Evolutionary conservation across 1,284 basidiomycete genomes (phyloP), one percentile per base, ranked within the genome.

Genomic region (Coriolopsis trogii): DNA sequence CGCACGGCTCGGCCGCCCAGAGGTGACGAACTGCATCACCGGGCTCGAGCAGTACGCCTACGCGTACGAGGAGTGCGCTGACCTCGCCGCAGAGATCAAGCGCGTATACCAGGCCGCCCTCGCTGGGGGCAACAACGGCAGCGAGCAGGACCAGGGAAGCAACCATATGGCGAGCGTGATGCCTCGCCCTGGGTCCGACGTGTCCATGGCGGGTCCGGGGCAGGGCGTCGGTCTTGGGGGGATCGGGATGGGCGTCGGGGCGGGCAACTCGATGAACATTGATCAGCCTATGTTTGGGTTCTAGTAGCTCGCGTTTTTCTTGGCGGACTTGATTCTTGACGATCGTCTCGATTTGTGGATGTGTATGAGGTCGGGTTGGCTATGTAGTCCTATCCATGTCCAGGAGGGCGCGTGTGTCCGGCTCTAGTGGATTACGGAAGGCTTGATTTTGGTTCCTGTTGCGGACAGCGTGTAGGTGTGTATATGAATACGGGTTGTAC

Each of bases 11-110:
- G 91, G 87, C 4, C 83, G 89, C 18, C 84, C 84, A 3, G 94
- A 96, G 71, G 89, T 90, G 21, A 71, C 79, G 49, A 87, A 88
- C 62, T 94, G 93, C 66, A 86, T 95, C 60, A 82, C 79, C 8
- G 95, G 89, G 5, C 76, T 97, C 38, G 81, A 89, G 61, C 95
- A 97, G 71, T 95, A 95, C 67, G 88, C 85, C 62, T 81, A 85
- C 61, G 87, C 89, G 16, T 91, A 91, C 62, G 93, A 93, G 64
- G 91, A 94, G 63, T 87, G 90, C 41, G 89, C 85, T 48, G 89
- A 91, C 26, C 82, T 89, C 60, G 89, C 91, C 1, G 75, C 78
- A 30, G 82, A 89, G 60, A 87, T 91, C 67, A 75, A 73, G 48
- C 77, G 79, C 20, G 66, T 78, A 13, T 90, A 81, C 63, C 69